These are phyloP conservation scores for Podaxis sp. DNA, from an alignment of 768 basidiomycete genomes.

Conservation along the genomic window DNA sequence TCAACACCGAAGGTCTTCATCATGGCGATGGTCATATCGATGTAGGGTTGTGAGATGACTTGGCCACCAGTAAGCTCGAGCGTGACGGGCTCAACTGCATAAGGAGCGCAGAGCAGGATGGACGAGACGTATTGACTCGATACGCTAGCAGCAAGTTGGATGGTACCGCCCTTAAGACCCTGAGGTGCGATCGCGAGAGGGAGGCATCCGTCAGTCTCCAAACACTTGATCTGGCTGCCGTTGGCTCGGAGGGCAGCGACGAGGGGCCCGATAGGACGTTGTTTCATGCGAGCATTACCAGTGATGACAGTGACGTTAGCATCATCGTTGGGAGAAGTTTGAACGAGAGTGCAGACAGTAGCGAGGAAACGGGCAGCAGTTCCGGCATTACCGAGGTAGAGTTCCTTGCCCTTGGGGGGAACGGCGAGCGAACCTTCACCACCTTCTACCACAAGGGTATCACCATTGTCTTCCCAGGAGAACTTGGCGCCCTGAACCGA, in stretches of 20 bases:
- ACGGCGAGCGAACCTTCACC: conserved; percentile 78
- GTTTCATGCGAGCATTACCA: conserved; percentile 98
- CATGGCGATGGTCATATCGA: conserved; percentile 99
- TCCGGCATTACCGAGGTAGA: conserved; percentile 97
- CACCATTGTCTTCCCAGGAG: conserved; percentile 94
- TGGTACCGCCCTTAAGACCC: conserved; percentile 78
- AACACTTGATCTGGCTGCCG: conserved; percentile 74
- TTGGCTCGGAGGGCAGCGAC: conserved; percentile 87
- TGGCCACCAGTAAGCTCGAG: conserved; percentile 91
- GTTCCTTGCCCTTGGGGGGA: conserved; percentile 77
- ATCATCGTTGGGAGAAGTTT: conserved; percentile 36
- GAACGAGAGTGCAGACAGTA: conserved; percentile 90
- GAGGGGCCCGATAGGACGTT: conserved; percentile 93
- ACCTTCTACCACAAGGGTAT: conserved; percentile 90
- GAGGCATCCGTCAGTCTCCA: conserved; percentile 81
- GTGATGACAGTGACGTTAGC: conserved; percentile 77
- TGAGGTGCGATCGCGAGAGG: conserved; percentile 83
- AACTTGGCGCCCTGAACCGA: conserved; percentile 79
- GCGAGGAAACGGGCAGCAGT: conserved; percentile 98
- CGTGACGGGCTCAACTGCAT: conserved; percentile 78
- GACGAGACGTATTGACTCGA: conserved; percentile 99
- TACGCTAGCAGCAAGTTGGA: conserved; percentile 89
- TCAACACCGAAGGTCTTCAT: conserved; percentile 90
- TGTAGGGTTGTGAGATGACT: conserved; percentile 98
- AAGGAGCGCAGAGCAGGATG: conserved; percentile 94